Base-by-base conservation (phyloP, 1,284 basidiomycete species). In the Mycosarcoma maydis region DNA sequence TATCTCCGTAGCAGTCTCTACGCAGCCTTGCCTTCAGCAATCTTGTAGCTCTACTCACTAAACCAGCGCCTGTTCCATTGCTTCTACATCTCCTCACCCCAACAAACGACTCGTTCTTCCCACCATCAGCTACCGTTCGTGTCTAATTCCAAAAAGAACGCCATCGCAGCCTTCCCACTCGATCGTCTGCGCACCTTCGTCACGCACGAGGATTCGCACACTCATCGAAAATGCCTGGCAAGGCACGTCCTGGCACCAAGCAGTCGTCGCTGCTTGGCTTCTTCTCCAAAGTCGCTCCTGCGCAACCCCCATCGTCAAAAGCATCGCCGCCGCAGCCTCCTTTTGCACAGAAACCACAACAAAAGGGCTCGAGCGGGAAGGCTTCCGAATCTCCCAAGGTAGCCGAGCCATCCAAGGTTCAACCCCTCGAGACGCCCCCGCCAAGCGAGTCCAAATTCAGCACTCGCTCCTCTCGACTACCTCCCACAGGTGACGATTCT, bases 201-300 rank as follows among this genome's bases (percentile, higher is more conserved):
- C 16, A 19, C 20, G 13, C 13, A 43, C 57, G 50, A 40, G 14
- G 45, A 6, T 11, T 41, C 32, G 19, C 48, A 56, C 49, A 42
- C 41, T 33, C 46, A 20, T 37, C 36, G 36, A 41, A 7, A 45
- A 58, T 39, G 50, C 45, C 66, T 4, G 29, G 41, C 59, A 64
- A 64, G 19, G 32, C 51, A 32, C 37, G 54, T 33, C 29, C 37
- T 5, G 43, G 42, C 19, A 39, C 48, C 34, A 75, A 70, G 54
- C 69, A 75, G 50, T 66, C 66, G 26, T 59, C 69, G 30, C 61
- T 75, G 49, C 71, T 72, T 9, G 73, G 73, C 41, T 75, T 75
- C 61, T 75, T 75, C 38, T 50, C 65, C 41, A 72, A 73, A 40
- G 62, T 52, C 19, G 30, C 61, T 22, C 45, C 69, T 10, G 13